Percentiles rank a stretch among this genome's conserved stretches.
phyloP scores from a whole-genome alignment of 2,329 filamentous ascomycete genomes.

The Rasamsonia emersonii region DNA sequence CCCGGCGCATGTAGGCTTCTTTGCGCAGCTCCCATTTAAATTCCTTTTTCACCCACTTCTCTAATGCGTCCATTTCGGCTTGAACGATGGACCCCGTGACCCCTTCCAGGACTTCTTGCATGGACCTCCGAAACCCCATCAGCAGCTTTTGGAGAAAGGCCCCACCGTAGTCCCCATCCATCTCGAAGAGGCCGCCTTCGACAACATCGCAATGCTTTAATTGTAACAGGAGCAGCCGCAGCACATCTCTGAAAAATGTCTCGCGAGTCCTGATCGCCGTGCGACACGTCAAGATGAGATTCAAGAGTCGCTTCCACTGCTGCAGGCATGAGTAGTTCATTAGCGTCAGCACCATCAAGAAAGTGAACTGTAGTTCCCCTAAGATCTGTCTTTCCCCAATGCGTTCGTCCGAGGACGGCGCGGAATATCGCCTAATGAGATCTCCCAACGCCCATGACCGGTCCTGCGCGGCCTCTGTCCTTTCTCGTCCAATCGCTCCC shows the following conservation, averaged over 20 bases:
- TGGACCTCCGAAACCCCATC: slow-evolving; percentile 41
- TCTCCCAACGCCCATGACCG: slow-evolving; percentile 53
- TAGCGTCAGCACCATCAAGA: slow-evolving; percentile 54
- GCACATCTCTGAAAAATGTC: slow-evolving; percentile 43
- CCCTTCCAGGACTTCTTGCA: slow-evolving; percentile 39
- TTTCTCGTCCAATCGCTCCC: slow-evolving; percentile 52
- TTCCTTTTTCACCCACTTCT: slow-evolving; percentile 45
- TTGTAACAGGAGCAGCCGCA: slow-evolving; percentile 45
- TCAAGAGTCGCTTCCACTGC: slow-evolving; percentile 55
- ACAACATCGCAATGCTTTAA: slow-evolving; percentile 49
- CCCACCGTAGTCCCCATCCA: slow-evolving; percentile 44
- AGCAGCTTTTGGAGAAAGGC: slow-evolving; percentile 46
- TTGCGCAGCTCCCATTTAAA: slow-evolving; percentile 51
- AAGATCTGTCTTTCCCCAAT: slow-evolving; percentile 35
- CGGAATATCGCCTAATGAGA: slow-evolving; percentile 34
- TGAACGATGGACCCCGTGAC: slow-evolving; percentile 34
- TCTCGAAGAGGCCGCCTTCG: slow-evolving; percentile 54
- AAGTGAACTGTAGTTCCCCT: slow-evolving; percentile 55
- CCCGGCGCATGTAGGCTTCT: slow-evolving; percentile 45
- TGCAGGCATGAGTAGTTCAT: slow-evolving; percentile 59
- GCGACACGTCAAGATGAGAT: slow-evolving; percentile 49
- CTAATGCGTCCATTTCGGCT: slow-evolving; percentile 46
- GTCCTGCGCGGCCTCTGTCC: slow-evolving; percentile 55
- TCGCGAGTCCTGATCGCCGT: slow-evolving; percentile 41
- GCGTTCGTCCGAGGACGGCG: slow-evolving; percentile 17